Conservation (phyloP, 129 eudicot species). For the Helianthus tuberosus region DNA sequence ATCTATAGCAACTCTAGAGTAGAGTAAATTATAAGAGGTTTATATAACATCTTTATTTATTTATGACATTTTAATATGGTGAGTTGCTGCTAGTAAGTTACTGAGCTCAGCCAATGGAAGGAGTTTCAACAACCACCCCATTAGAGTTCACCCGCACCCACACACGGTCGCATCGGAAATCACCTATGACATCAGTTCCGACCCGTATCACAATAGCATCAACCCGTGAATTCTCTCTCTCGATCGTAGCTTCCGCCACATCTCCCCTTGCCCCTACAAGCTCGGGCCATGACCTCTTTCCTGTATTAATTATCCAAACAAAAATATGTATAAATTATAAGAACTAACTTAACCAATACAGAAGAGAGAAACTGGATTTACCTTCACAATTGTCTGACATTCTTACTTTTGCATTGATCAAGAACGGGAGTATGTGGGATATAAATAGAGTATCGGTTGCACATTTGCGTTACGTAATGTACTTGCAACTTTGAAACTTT, state of each 20-base stretch:
- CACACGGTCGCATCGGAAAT: slow-evolving; percentile 56
- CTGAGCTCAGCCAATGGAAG: slow-evolving; percentile 28
- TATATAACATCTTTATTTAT: not conserved
- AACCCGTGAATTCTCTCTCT: slow-evolving; percentile 47
- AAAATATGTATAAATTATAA: not conserved
- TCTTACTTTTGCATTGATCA: not conserved
- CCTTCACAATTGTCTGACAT: not conserved
- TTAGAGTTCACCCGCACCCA: slow-evolving; percentile 51
- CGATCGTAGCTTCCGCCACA: slow-evolving; percentile 37
- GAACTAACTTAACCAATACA: not conserved
- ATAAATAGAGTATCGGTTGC: not conserved
- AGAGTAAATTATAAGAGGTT: not conserved
- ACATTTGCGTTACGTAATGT: not conserved
- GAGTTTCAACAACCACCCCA: slow-evolving; percentile 41
- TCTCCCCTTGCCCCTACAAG: slow-evolving; percentile 42
- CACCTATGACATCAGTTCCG: slow-evolving; percentile 33
- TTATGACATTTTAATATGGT: too few relatives aligned
- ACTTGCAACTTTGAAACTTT: not conserved
- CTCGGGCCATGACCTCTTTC: slow-evolving; percentile 65
- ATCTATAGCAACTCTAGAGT: too few relatives aligned
- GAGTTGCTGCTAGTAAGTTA: too few relatives aligned
- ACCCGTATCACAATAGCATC: slow-evolving; percentile 47
- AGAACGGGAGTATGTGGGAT: not conserved
- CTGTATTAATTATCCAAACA: slow-evolving; percentile 15
- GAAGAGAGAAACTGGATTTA: not conserved